These are phyloP conservation scores for Fragilaria crotonensis DNA, from an alignment of 108 stramenopile genomes.

Conservation along the genomic window DNA sequence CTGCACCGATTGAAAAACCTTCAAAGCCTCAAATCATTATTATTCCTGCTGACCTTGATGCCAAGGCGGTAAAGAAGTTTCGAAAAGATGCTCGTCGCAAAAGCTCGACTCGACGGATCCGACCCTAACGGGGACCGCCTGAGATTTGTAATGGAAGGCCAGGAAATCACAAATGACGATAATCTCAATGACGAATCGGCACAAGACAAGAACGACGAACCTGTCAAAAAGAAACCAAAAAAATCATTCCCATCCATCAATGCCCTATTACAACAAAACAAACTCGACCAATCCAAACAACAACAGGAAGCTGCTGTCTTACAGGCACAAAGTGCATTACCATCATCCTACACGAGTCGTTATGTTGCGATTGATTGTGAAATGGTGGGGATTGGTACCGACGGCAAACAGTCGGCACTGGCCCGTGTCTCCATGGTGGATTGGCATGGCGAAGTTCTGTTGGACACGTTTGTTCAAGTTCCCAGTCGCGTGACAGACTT, in stretches of 20 bases:
- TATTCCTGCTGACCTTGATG: slow-evolving; percentile 39
- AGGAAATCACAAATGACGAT: no score
- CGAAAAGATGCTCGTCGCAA: slow-evolving; percentile 75
- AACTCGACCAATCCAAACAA: slow-evolving; percentile 33
- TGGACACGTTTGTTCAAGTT: slow-evolving; percentile 85
- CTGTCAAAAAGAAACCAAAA: slow-evolving; percentile 8
- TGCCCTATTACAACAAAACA: slow-evolving; percentile 50
- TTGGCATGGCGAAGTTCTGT: slow-evolving; percentile 61
- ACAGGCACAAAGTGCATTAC: slow-evolving; percentile 31
- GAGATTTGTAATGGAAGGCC: slow-evolving; percentile 41
- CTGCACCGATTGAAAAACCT: neutral
- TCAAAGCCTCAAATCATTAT: slow-evolving; percentile 4
- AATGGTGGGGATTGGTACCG: slow-evolving; percentile 94
- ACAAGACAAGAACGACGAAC: no score
- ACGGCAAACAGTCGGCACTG: slow-evolving; percentile 73
- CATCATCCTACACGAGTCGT: slow-evolving; percentile 28
- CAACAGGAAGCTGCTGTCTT: slow-evolving; percentile 21
- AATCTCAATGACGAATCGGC: no score
- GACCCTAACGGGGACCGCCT: no score
- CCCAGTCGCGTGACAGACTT: slow-evolving; percentile 91
- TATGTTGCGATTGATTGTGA: slow-evolving; percentile 95
- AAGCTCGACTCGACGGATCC: no score
- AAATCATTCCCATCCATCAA: slow-evolving; percentile 65
- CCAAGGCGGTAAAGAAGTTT: slow-evolving; percentile 72
- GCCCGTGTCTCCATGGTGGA: slow-evolving; percentile 85